Evolutionary conservation across 495 filamentous ascomycete species (phyloP), one percentile per base, ranked within the genome.

Genomic region (Astrocystis sublimbata): DNA sequence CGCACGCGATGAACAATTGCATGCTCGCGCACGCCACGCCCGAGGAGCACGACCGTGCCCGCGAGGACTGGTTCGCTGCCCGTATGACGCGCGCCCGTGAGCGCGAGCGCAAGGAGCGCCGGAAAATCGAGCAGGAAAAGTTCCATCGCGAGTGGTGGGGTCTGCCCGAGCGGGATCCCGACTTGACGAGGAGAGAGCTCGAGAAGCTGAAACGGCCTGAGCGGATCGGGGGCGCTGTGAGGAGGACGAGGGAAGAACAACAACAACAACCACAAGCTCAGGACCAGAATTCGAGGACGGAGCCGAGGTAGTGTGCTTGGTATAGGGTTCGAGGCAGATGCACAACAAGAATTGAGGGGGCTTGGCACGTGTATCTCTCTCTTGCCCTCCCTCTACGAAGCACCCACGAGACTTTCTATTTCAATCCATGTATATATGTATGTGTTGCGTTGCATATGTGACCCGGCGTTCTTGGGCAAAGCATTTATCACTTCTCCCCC

Each of bases 41-140:
- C 54, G 87, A 85, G 57, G 89, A 96, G 75, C 85, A 92, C 71
- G 94, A 98, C 76, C 85, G 84, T 17, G 94, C 94, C 64, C 81
- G 94, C 30, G 91, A 96, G 72, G 91, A 98, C 69, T 98, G 94
- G 96, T 97, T 98, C 71, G 83, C 85, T 46, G 81, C 79, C 46
- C 82, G 85, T 63, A 80, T 88, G 65, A 83, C 91, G 76, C 81
- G 92, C 67, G 79, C 83, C 53, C 75, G 76, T 40, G 82, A 85
- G 77, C 73, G 82, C 50, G 86, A 89, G 73, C 78, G 81, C 55
- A 88, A 89, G 51, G 79, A 84, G 56, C 76, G 71, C 58, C 74
- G 78, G 51, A 79, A 78, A 68, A 73, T 80, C 50, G 80, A 82
- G 68, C 83, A 85, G 73, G 81, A 85, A 72, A 77, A 75, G 21